Evolutionary conservation across 2,329 filamentous ascomycete species (phyloP), one percentile per base, ranked within the genome.

Genomic region (Monosporascus ibericus): DNA sequence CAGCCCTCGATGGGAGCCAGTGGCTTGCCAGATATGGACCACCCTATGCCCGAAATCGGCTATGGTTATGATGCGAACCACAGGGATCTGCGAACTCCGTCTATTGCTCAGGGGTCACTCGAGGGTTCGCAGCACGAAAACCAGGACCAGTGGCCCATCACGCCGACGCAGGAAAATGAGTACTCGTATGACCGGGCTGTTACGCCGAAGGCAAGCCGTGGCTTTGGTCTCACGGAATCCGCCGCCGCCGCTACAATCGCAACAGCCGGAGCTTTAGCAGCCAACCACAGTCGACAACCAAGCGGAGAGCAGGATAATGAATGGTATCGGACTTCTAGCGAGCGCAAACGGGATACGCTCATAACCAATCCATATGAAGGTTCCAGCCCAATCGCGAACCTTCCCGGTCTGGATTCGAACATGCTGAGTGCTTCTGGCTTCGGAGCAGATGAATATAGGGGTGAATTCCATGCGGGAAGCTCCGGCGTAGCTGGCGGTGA

Each of bases 11-110:
- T 95, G 76, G 80, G 79, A 40, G 81, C 86, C 44, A 90, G 79
- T 65, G 86, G 85, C 47, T 67, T 92, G 55, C 90, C 90, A 3
- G 79, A 86, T 58, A 71, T 81, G 37, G 72, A 85, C 52, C 77
- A 92, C 60, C 86, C 87, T 5, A 81, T 92, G 75, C 89, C 87
- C 0, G 90, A 92, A 64, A 84, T 88, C 62, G 90, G 87, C 4
- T 87, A 89, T 58, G 74, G 70, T 48, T 73, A 76, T 53, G 75
- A 79, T 11, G 79, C 82, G 38, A 70, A 72, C 22, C 53, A 59
- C 18, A 46, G 51, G 17, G 90, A 95, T 55, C 79, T 90, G 17
- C 86, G 83, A 46, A 95, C 91, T 18, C 90, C 90, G 3, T 96
- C 92, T 0, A 78, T 92, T 48, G 84, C 95, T 40, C 81, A 91